Evolutionary conservation across 2,329 filamentous ascomycete genomes (phyloP).

Genomic region (Colletotrichum abscissum): DNA sequence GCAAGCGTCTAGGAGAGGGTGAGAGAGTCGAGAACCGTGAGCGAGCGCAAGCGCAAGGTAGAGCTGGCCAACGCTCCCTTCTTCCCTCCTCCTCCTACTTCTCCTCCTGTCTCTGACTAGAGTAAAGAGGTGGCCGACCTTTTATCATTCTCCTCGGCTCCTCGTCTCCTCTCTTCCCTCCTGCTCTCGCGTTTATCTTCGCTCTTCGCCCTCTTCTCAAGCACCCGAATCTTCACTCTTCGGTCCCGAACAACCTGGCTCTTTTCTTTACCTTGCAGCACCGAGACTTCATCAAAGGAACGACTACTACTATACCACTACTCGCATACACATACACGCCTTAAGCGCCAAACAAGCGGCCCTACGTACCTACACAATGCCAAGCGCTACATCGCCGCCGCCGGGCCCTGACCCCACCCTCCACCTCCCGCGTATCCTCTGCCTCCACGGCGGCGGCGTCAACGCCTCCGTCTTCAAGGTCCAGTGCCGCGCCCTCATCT

Average conservation of each 20-base stretch:
- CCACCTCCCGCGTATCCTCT: constrained; percentile 75
- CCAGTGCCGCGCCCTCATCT: constrained; percentile 70
- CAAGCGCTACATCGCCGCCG: constrained; percentile 16
- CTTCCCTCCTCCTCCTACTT: not conserved
- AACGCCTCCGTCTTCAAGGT: constrained; percentile 76
- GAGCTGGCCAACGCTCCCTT: not conserved
- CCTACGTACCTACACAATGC: constrained; percentile 10
- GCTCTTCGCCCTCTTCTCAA: not conserved
- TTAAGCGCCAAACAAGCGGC: not conserved
- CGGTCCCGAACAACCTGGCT: constrained; percentile 6
- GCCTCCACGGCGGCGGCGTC: constrained; percentile 83
- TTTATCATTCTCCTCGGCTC: not conserved
- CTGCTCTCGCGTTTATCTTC: constrained; percentile 5
- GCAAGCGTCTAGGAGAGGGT: not conserved
- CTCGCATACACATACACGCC: not conserved
- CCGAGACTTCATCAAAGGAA: not conserved
- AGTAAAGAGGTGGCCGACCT: not conserved
- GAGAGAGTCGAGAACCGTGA: not conserved
- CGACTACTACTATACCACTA: not conserved
- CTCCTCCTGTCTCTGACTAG: not conserved
- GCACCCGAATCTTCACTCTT: not conserved
- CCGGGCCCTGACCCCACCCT: constrained; percentile 29
- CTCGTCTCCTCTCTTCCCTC: not conserved
- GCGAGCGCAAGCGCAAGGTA: not conserved
- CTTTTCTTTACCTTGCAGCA: not conserved